Evolutionary conservation across 805 yeast species (phyloP), one percentile per base, ranked within the genome.

Genomic region (Sugiyamaella lignohabitans): DNA sequence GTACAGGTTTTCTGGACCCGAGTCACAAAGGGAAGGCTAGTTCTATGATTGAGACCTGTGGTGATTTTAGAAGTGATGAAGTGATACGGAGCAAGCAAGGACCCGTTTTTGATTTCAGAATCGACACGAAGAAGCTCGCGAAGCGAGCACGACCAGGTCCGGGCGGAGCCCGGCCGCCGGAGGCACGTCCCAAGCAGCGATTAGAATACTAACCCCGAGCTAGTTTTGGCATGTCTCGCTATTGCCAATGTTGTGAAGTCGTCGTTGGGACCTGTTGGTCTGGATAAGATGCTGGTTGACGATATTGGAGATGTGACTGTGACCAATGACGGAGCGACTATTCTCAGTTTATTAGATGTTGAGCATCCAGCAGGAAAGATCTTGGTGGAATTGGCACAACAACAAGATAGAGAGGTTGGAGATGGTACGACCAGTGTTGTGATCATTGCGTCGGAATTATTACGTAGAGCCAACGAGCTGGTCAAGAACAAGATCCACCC

Each of bases 301-400:
- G 98, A 93, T 61, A 94, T 93, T 68, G 98, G 98, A 53, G 98
- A 94, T 68, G 97, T 93, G 40, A 89, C 96, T 4, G 97, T 93
- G 43, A 93, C 99, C 40, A 93, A 93, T 68, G 99, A 93, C 67
- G 99, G 99, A 55, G 98, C 99, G 50, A 93, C 98, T 3, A 93
- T 93, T 59, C 72, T 93, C 53, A 76, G 87, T 6, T 69, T 94
- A 45, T 72, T 93, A 54, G 98, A 93, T 63, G 98, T 93, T 43
- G 96, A 93, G 68, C 98, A 93, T 66, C 99, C 99, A 30, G 98
- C 98, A 1, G 98, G 98, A 16, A 91, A 88, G 70, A 93, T 93
- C 58, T 72, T 93, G 49, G 98, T 93, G 42, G 98, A 93, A 62
- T 75, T 93, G 61, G 98, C 98, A 2, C 96, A 93, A 66, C 98